A percentile compares a stretch with the other conserved stretches of the same genome.
Evolutionary conservation across 179 eudicot genomes (phyloP).

Genomic region (Spinacia oleracea): DNA sequence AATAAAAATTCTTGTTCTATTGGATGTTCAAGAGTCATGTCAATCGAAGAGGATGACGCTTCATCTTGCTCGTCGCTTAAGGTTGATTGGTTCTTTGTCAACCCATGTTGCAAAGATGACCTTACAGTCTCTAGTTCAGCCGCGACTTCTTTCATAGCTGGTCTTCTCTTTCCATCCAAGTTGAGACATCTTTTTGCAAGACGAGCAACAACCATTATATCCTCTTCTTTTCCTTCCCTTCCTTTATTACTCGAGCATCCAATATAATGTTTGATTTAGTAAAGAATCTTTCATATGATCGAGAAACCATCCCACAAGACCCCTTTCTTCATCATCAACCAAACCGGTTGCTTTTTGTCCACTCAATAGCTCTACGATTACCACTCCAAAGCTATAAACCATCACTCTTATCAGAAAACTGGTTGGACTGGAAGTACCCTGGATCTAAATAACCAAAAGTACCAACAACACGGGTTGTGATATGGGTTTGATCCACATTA

Average conservation of each 20-base stretch:
- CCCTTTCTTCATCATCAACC: constrained; percentile 13
- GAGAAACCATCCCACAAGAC: constrained; percentile 24
- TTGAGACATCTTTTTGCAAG: constrained; percentile 32
- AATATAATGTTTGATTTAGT: constrained; percentile 26
- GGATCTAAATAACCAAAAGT: constrained; percentile 35
- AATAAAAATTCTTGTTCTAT: background rate
- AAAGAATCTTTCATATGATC: background rate
- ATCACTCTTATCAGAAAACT: constrained; percentile 31
- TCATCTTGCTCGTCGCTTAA: background rate
- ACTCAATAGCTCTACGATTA: constrained; percentile 43
- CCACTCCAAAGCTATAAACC: constrained; percentile 46
- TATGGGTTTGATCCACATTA: constrained; percentile 27
- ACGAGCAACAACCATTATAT: constrained; percentile 19
- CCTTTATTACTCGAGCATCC: constrained; percentile 23
- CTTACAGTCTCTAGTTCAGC: constrained; percentile 17
- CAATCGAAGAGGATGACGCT: background rate
- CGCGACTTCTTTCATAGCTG: constrained; percentile 27
- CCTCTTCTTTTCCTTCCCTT: constrained; percentile 16
- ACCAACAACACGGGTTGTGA: constrained; percentile 26
- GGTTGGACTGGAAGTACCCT: constrained; percentile 27
- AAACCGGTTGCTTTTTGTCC: constrained; percentile 26
- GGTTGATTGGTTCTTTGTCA: background rate
- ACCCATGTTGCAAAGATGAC: constrained; percentile 7
- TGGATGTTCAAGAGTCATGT: background rate
- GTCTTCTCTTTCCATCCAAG: constrained; percentile 30